Base-by-base conservation (phyloP, 495 filamentous ascomycete genomes). In the Aspergillus biplanus region DNA sequence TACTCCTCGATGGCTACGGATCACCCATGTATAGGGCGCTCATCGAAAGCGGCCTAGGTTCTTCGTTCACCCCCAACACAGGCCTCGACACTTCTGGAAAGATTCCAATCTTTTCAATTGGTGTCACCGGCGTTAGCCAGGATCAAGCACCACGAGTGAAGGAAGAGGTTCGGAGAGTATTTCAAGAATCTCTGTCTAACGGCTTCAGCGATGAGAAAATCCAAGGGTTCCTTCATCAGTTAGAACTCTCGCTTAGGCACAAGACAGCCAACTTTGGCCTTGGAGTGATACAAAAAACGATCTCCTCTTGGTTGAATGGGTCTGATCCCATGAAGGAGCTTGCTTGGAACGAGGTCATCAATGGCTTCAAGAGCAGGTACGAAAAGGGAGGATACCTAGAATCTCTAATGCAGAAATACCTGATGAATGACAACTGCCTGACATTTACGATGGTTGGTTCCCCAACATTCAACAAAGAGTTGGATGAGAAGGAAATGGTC, bases 391-490 rank as follows among this genome's bases (percentile, higher is more conserved):
- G 85, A 39, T 97, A 97, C 70, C 82, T 99, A 7, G 92, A 97
- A 69, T 82, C 86, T 4, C 73, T 99, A 63, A 78, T 98, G 68
- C 86, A 97, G 64, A 96, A 96, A 70, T 97, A 98, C 70, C 78
- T 98, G 12, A 72, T 97, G 48, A 96, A 92, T 65, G 90, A 93
- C 68, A 87, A 89, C 33, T 93, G 87, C 31, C 77, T 98, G 63
- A 93, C 90, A 1, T 97, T 98, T 73, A 97, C 92, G 0, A 99
- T 99, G 95, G 88, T 87, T 12, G 96, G 95, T 3, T 91, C 89
- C 1, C 78, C 84, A 52, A 87, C 79, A 1, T 97, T 90, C 68
- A 86, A 85, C 47, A 78, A 87, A 35, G 86, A 91, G 13, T 76
- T 97, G n/a, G 87, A 84, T 12, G 80, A 83, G n/a, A 90, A 96